These are phyloP conservation scores for Pyrrhoderma noxium DNA, from an alignment of 1,284 basidiomycete genomes.

Conservation along the genomic window DNA sequence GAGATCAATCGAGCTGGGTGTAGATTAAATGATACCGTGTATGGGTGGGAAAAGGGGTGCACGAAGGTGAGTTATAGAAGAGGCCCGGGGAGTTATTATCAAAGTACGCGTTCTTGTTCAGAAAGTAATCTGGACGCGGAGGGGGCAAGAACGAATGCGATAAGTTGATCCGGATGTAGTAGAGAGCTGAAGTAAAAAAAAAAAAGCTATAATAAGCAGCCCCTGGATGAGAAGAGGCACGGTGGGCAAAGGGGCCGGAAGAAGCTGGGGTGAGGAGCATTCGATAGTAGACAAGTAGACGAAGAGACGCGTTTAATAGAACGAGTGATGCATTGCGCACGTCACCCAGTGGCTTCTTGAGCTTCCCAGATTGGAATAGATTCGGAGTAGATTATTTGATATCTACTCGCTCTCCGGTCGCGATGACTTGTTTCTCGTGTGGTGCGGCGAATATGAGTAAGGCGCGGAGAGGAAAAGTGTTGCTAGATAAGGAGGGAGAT, in stretches of 20 bases:
- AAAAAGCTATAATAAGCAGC: background rate
- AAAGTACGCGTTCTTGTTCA: too few species aligned
- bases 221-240: too few species aligned
- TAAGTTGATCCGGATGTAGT: background rate
- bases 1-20: too few species aligned
- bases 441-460: background rate
- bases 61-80: too few species aligned
- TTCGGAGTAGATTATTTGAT: background rate
- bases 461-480: background rate
- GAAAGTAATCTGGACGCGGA: too few species aligned
- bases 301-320: background rate
- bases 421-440: background rate
- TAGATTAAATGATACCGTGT: too few species aligned
- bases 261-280: constrained; percentile 3
- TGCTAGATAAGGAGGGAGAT: background rate
- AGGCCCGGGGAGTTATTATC: too few species aligned
- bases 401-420: background rate
- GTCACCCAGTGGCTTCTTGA: background rate
- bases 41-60: too few species aligned
- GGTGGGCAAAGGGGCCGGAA: background rate
- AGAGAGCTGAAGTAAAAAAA: background rate
- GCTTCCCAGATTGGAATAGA: background rate
- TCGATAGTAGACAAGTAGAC: constrained; percentile 10
- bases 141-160: too few species aligned
- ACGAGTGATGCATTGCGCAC: constrained; percentile 2